These are phyloP conservation scores for Umbelopsis vinacea DNA, from an alignment of 192 early-diverging fungal genomes.

Conservation along the genomic window DNA sequence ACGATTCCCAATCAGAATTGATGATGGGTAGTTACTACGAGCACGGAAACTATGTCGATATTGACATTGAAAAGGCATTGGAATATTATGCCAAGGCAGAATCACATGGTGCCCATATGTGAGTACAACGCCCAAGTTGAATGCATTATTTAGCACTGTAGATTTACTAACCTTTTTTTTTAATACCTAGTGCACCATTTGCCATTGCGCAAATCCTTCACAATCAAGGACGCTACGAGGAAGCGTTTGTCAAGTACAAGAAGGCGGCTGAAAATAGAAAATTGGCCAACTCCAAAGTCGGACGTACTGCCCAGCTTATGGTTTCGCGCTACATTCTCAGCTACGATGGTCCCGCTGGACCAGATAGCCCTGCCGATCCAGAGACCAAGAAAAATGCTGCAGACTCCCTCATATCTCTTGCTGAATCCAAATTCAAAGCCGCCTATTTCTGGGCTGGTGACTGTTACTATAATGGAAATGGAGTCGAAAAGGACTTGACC, in stretches of 20 bases:
- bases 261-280: conserved; percentile 22
- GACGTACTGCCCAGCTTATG: conserved; percentile 28
- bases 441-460: conserved; percentile 36
- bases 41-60: conserved; percentile 42
- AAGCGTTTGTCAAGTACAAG: conserved; percentile 25
- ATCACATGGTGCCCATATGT: conserved; percentile 33
- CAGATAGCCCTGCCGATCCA: not conserved
- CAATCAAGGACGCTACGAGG: conserved; percentile 18
- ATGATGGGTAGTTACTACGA: conserved; percentile 46
- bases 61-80: conserved; percentile 30
- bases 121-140: not conserved
- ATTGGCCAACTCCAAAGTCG: not conserved
- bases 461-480: conserved; percentile 36
- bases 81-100: conserved; percentile 37
- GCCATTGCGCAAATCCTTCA: conserved; percentile 31
- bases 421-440: conserved; percentile 14
- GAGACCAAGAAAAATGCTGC: conserved; percentile 19
- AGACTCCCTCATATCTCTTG: conserved; percentile 2
- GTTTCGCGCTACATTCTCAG: conserved; percentile 29
- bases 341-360: not conserved
- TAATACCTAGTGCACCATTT: conserved; percentile 18
- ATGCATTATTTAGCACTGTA: not conserved
- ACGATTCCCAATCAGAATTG: conserved; percentile 37
- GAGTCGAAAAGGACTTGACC: conserved; percentile 17
- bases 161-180: not conserved